Evolutionary conservation across 495 filamentous ascomycete species (phyloP).

Genomic region (Aspergillus saccharolyticus): DNA sequence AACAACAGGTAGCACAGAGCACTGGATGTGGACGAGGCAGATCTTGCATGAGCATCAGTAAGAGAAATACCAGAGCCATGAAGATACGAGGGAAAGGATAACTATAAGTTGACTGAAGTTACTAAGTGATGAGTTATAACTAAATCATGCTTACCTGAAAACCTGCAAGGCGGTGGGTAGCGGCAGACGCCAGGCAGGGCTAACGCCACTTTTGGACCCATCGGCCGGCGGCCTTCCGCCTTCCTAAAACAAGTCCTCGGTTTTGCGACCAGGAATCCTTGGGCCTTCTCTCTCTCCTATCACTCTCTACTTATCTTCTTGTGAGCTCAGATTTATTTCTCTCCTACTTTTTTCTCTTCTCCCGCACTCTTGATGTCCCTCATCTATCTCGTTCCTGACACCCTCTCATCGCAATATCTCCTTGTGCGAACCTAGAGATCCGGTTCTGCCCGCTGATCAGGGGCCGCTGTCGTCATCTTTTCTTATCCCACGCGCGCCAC

Average conservation of each 20-base stretch:
- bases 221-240: conserved; percentile 3
- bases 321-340: background rate
- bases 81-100: too few relatives aligned
- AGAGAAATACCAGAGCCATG: too few relatives aligned
- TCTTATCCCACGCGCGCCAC: conserved; percentile 20
- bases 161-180: background rate
- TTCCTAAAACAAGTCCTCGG: background rate
- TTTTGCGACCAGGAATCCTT: background rate
- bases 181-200: background rate
- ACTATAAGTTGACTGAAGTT: too few relatives aligned
- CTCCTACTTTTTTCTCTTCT: background rate
- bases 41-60: too few relatives aligned
- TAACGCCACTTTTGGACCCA: conserved; percentile 8
- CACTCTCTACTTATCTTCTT: background rate
- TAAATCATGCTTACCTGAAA: too few relatives aligned
- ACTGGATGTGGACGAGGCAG: background rate
- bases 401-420: background rate
- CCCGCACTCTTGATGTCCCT: background rate
- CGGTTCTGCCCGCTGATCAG: background rate
- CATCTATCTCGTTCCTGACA: background rate
- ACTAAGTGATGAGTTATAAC: too few relatives aligned
- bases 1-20: background rate
- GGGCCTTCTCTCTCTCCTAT: background rate
- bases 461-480: conserved; percentile 4
- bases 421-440: background rate